Conservation (phyloP, 78 protist species). For the Anaeramoeba flamelloides region DNA sequence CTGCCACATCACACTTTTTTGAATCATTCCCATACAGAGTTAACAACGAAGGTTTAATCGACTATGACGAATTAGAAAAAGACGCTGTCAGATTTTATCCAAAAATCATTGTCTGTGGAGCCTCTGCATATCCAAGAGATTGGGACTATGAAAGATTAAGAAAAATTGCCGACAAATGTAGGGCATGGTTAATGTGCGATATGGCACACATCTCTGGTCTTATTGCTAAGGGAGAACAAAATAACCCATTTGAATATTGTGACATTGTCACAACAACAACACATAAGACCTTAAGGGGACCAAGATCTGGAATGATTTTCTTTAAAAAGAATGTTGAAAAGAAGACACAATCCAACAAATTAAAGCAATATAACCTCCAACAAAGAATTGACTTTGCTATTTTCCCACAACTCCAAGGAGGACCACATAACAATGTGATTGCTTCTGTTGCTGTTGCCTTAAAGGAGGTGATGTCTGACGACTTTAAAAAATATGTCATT, state of each 20-base stretch:
- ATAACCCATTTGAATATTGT: constrained; percentile 63
- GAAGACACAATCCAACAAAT: no score
- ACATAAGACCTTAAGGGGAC: constrained; percentile 96
- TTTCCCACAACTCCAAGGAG: constrained; percentile 87
- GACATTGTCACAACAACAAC: constrained; percentile 99
- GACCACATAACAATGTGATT: constrained; percentile 94
- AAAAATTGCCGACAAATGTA: constrained; percentile 42
- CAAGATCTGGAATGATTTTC: constrained; percentile 94
- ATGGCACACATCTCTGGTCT: constrained; percentile 80
- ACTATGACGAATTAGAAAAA: constrained; percentile 75
- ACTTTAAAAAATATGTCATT: constrained; percentile 76
- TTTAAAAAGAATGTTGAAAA: constrained; percentile 57
- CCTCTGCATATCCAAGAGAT: constrained; percentile 89
- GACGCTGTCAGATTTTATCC: constrained; percentile 80
- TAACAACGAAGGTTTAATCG: constrained; percentile 75
- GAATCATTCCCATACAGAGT: constrained; percentile 91
- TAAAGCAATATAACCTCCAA: constrained; percentile 44
- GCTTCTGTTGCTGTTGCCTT: constrained; percentile 87
- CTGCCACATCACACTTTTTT: constrained; percentile 85
- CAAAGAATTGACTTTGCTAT: constrained; percentile 37
- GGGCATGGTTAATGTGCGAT: constrained; percentile 76
- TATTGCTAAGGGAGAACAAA: constrained; percentile 61
- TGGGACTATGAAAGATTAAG: constrained; percentile 80
- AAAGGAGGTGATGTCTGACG: constrained; percentile 17
- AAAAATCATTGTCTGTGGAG: constrained; percentile 75